These are phyloP conservation scores for Scheffersomyces coipomensis DNA, from an alignment of 805 yeast species.

Conservation along the genomic window DNA sequence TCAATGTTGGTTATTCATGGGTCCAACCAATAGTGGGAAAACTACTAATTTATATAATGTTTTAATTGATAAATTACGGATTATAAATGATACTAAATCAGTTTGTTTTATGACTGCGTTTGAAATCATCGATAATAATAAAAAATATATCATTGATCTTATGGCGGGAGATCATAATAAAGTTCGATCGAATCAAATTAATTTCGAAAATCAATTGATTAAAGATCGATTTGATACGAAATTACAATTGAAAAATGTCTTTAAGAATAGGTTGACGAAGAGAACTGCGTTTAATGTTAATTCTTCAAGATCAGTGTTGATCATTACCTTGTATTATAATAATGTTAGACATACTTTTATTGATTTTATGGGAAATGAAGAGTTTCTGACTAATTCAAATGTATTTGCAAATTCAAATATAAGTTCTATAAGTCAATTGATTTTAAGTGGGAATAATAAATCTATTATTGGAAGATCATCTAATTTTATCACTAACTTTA, in stretches of 20 bases:
- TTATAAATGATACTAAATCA: constrained; percentile 10
- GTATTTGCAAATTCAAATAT: constrained; percentile 25
- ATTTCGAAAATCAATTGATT: constrained; percentile 13
- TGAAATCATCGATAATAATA: constrained; percentile 26
- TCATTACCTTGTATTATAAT: constrained; percentile 20
- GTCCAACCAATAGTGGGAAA: constrained; percentile 33
- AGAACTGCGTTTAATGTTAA: constrained; percentile 16
- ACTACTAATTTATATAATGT: constrained; percentile 21
- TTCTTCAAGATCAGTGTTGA: constrained; percentile 25
- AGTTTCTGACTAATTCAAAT: constrained; percentile 16
- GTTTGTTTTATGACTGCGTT: constrained; percentile 18
- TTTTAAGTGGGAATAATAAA: constrained; percentile 8
- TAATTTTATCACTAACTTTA: constrained; percentile 24
- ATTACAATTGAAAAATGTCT: constrained; percentile 11
- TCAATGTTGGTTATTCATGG: constrained; percentile 20
- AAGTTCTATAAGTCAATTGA: constrained; percentile 26
- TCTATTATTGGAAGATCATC: constrained; percentile 16
- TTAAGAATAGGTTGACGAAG: constrained; percentile 16
- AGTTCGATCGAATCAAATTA: not conserved
- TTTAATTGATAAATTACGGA: not conserved
- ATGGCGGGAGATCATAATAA: constrained; percentile 2
- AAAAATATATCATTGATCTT: constrained; percentile 23
- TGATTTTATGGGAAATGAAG: constrained; percentile 31
- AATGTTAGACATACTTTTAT: constrained; percentile 19
- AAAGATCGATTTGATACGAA: constrained; percentile 6